These are phyloP conservation scores for Podila epicladia DNA, from an alignment of 192 early-diverging fungal genomes.

Conservation along the genomic window DNA sequence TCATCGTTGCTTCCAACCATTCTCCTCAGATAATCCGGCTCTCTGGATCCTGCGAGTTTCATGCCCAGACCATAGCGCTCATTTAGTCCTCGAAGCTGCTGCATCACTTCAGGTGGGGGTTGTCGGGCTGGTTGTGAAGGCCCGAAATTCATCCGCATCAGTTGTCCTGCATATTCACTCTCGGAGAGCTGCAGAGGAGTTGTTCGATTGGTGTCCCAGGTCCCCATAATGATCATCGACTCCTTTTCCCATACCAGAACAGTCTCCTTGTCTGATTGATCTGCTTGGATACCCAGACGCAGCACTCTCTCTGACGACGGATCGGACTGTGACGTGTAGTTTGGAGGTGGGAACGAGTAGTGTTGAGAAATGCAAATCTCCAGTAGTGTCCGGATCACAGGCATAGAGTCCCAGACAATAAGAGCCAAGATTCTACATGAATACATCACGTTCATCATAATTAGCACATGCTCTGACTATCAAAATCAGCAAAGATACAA, in stretches of 20 bases:
- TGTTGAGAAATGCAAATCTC: slow-evolving; percentile 48
- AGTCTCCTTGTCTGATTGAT: slow-evolving; percentile 32
- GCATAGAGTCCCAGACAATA: slow-evolving; percentile 52
- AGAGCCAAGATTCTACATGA: slow-evolving; percentile 34
- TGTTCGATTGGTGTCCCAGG: slow-evolving; percentile 19
- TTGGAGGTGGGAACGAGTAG: slow-evolving; percentile 46
- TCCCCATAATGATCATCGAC: slow-evolving; percentile 11
- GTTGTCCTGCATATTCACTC: slow-evolving; percentile 40
- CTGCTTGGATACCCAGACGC: slow-evolving; percentile 20
- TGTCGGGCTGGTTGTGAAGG: slow-evolving; percentile 31
- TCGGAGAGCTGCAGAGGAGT: slow-evolving; percentile 4
- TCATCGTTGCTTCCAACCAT: slow-evolving; percentile 49
- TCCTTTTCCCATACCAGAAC: slow-evolving; percentile 41
- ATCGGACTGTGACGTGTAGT: slow-evolving; percentile 41
- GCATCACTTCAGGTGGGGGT: slow-evolving; percentile 28
- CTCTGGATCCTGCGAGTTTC: slow-evolving; percentile 39
- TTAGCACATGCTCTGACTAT: no score
- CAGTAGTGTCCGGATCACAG: slow-evolving; percentile 34
- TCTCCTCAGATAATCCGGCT: slow-evolving; percentile 39
- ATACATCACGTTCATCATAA: background rate
- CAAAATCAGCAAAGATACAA: background rate
- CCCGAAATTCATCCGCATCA: slow-evolving; percentile 42
- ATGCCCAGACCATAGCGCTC: slow-evolving; percentile 45
- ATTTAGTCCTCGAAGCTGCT: slow-evolving; percentile 29
- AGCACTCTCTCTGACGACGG: slow-evolving; percentile 41